phyloP scores from a whole-genome alignment of 495 filamentous ascomycete species.

The Haplographium delicatum region DNA sequence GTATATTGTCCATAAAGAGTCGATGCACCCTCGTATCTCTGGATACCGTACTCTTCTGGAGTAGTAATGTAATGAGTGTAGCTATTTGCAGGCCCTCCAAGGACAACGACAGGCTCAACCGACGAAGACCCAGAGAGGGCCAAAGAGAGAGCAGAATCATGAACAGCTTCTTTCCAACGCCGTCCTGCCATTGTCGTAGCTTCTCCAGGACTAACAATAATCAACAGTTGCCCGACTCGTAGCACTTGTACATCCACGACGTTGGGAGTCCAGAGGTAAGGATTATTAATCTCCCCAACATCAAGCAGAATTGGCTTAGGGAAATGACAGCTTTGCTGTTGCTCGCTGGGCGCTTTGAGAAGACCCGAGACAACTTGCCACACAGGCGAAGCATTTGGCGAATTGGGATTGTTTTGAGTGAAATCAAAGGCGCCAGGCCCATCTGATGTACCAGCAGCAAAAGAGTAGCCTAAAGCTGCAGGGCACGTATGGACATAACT shows the following conservation, averaged over 20 bases:
- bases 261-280: conserved; percentile 90
- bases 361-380: conserved; percentile 73
- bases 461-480: conserved; percentile 89
- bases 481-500: conserved; percentile 70
- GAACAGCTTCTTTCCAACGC: conserved; percentile 82
- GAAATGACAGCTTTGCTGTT: conserved; percentile 72
- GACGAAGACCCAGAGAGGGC: conserved; percentile 30
- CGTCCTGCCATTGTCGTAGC: conserved; percentile 93
- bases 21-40: conserved; percentile 93
- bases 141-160: conserved; percentile 44
- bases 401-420: conserved; percentile 73
- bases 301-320: conserved; percentile 89
- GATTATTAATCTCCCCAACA: conserved; percentile 70
- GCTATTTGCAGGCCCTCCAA: conserved; percentile 91
- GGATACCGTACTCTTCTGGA: conserved; percentile 82
- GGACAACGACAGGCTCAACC: conserved; percentile 63
- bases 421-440: conserved; percentile 93
- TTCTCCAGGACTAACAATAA: conserved; percentile 86
- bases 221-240: conserved; percentile 80
- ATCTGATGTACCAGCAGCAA: conserved; percentile 92
- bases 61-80: conserved; percentile 97
- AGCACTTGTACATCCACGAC: conserved; percentile 89
- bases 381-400: conserved; percentile 72
- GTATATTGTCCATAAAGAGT: conserved; percentile 94
- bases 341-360: conserved; percentile 63